Conservation (phyloP, 257 asterid species). For the Phtheirospermum japonicum region DNA sequence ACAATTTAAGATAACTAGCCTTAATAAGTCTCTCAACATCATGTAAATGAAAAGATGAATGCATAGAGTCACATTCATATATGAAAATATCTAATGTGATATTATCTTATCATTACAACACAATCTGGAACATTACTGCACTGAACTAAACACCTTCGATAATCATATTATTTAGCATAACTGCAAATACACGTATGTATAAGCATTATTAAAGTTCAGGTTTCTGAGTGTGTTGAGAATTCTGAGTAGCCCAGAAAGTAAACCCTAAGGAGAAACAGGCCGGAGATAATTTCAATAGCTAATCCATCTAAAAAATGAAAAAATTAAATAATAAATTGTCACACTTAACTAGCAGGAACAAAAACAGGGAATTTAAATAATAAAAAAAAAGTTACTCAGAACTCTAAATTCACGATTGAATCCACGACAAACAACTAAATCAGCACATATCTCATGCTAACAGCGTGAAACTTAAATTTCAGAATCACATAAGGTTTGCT, state of each 20-base stretch:
- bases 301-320: neutral
- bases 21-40: neutral
- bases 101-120: neutral
- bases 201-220: neutral
- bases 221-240: neutral
- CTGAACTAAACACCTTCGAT: neutral
- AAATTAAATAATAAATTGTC: too few species aligned
- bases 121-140: too few species aligned
- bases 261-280: neutral
- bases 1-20: neutral
- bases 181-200: neutral
- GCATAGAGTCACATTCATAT: neutral
- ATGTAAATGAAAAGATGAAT: slow-evolving; percentile 10
- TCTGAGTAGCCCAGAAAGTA: neutral
- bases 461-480: neutral
- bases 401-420: neutral
- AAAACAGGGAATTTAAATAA: too few species aligned
- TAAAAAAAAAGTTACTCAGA: too few species aligned
- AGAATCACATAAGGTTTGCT: neutral
- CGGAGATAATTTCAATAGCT: neutral
- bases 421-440: neutral
- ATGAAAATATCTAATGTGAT: neutral
- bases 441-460: neutral
- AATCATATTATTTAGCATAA: neutral
- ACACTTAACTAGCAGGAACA: too few species aligned